Percentiles rank a stretch among this genome's conserved stretches.
Evolutionary conservation across 2,329 filamentous ascomycete genomes (phyloP).

Genomic region (Neofusicoccum parvum): DNA sequence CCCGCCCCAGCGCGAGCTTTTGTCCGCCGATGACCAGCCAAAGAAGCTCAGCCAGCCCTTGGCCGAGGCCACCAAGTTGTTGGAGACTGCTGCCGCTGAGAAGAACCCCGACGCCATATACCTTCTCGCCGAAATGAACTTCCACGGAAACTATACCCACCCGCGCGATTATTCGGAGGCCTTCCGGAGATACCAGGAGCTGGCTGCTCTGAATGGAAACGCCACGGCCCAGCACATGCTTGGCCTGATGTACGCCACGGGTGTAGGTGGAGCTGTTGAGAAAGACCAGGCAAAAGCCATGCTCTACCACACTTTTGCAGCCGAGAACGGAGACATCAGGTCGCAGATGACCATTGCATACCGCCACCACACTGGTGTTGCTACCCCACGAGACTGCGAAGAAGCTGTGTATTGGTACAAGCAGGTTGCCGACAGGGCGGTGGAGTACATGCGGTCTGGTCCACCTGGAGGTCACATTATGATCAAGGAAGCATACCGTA

Average conservation of each 20-base stretch:
- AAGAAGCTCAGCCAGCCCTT: slow-evolving; percentile 55
- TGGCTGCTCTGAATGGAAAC: slow-evolving; percentile 79
- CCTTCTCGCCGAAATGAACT: slow-evolving; percentile 90
- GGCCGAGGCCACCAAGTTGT: slow-evolving; percentile 59
- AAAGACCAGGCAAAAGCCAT: slow-evolving; percentile 88
- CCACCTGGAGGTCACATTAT: slow-evolving; percentile 84
- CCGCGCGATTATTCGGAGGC: slow-evolving; percentile 79
- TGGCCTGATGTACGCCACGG: slow-evolving; percentile 93
- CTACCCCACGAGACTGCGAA: slow-evolving; percentile 83
- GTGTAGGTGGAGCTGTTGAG: slow-evolving; percentile 77
- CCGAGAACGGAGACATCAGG: slow-evolving; percentile 75
- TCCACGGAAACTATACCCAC: slow-evolving; percentile 90
- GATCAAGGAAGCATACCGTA: slow-evolving; percentile 75
- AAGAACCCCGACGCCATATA: slow-evolving; percentile 81
- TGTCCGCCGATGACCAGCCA: slow-evolving; percentile 39
- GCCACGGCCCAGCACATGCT: slow-evolving; percentile 94
- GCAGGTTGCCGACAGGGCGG: slow-evolving; percentile 87
- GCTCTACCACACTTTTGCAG: slow-evolving; percentile 93
- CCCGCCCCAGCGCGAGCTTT: slow-evolving; percentile 51
- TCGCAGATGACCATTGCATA: slow-evolving; percentile 95
- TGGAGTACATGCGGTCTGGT: slow-evolving; percentile 83
- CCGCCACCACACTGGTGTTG: slow-evolving; percentile 81
- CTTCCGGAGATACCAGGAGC: slow-evolving; percentile 76
- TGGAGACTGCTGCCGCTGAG: slow-evolving; percentile 60
- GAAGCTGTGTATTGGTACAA: slow-evolving; percentile 87